These are phyloP conservation scores for Wickerhamiella nectarea DNA, from an alignment of 805 yeast species.

Conservation along the genomic window DNA sequence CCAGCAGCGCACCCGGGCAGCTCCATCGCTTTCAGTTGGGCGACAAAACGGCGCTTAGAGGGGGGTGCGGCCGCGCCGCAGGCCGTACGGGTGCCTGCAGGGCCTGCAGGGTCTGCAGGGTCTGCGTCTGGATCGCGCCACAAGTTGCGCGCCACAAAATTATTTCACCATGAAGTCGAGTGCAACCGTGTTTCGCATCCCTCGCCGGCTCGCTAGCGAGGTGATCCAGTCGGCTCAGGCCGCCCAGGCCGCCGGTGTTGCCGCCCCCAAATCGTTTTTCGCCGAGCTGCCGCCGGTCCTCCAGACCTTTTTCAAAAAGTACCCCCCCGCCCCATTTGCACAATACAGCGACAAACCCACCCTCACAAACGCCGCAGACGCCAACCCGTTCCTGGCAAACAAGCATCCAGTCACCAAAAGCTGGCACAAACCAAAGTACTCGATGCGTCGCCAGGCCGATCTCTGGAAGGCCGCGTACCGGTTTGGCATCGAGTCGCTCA, in stretches of 20 bases:
- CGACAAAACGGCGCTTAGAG: too few species aligned
- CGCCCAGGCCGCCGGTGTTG: conserved; percentile 19
- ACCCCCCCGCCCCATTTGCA: conserved; percentile 73
- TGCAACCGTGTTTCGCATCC: conserved; percentile 12
- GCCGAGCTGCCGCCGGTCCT: conserved; percentile 53
- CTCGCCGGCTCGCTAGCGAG: conserved; percentile 22
- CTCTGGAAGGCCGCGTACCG: conserved; percentile 68
- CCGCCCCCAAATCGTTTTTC: conserved; percentile 28
- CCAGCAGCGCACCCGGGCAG: too few species aligned
- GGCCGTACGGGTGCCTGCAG: too few species aligned
- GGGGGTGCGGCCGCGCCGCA: too few species aligned
- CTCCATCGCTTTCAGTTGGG: too few species aligned
- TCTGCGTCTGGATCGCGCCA: too few species aligned
- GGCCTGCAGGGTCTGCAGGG: too few species aligned
- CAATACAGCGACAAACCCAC: conserved; percentile 53
- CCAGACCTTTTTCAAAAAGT: conserved; percentile 60
- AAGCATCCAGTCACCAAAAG: conserved; percentile 68
- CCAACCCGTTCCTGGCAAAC: conserved; percentile 81
- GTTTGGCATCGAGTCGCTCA: conserved; percentile 63
- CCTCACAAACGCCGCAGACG: conserved; percentile 47
- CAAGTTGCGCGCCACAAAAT: neutral
- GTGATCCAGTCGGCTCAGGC: conserved; percentile 22
- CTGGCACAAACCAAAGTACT: conserved; percentile 64
- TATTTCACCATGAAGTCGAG: conserved; percentile 21
- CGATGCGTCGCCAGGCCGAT: conserved; percentile 71